phyloP scores from a whole-genome alignment of 2,329 filamentous ascomycete species.

The Xylaria sp. region DNA sequence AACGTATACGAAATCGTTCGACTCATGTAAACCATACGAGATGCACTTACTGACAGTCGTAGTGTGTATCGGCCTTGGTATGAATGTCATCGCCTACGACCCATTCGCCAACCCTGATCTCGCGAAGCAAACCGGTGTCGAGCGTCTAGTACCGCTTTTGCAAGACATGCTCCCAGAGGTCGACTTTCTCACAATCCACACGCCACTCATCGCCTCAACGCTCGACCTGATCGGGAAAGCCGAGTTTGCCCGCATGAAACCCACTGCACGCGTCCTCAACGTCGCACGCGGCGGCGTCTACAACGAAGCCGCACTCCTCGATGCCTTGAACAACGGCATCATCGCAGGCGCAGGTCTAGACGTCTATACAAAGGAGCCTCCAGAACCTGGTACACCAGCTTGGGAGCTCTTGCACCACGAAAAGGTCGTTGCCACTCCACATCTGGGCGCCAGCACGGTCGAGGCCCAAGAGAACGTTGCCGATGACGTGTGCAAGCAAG shows the following conservation, averaged over 20 bases:
- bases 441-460: constrained; percentile 72
- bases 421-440: constrained; percentile 71
- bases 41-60: not conserved
- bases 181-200: constrained; percentile 78
- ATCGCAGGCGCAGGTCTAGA: constrained; percentile 75
- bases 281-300: constrained; percentile 76
- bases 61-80: constrained; percentile 21
- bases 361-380: constrained; percentile 73
- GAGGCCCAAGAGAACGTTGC: constrained; percentile 83
- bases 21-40: not conserved
- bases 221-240: constrained; percentile 64
- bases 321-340: constrained; percentile 62
- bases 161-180: constrained; percentile 57
- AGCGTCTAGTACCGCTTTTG: constrained; percentile 49
- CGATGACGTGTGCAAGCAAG: constrained; percentile 76
- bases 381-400: constrained; percentile 53
- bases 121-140: constrained; percentile 61
- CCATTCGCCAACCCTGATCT: constrained; percentile 73
- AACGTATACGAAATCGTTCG: not conserved
- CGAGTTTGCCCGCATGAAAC: constrained; percentile 68
- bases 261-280: constrained; percentile 68
- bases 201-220: constrained; percentile 71
- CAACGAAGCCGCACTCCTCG: constrained; percentile 67
- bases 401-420: constrained; percentile 61
- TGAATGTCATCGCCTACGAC: constrained; percentile 69